These are phyloP conservation scores for Globisporangium irregulare DNA, from an alignment of 352 stramenopile genomes.

Conservation along the genomic window DNA sequence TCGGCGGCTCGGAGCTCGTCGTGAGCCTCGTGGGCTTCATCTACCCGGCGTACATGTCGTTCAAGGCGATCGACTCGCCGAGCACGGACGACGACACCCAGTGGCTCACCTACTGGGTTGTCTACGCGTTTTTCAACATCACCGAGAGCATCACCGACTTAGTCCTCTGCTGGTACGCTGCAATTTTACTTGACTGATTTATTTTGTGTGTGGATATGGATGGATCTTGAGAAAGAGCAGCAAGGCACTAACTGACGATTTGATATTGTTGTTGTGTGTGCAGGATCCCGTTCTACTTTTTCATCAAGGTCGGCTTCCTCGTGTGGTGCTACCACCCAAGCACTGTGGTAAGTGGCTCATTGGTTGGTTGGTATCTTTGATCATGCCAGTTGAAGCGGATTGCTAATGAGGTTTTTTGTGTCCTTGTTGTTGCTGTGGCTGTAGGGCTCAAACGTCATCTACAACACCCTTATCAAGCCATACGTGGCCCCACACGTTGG, in stretches of 20 bases:
- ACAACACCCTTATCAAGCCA: slow-evolving; percentile 81
- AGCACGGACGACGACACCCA: slow-evolving; percentile 77
- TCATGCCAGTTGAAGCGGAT: slow-evolving; percentile 1
- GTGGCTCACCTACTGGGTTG: slow-evolving; percentile 92
- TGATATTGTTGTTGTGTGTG: not conserved
- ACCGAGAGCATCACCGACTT: slow-evolving; percentile 88
- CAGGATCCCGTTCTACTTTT: slow-evolving; percentile 86
- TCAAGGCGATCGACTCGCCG: slow-evolving; percentile 84
- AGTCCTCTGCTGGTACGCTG: slow-evolving; percentile 66
- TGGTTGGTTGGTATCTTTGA: no score
- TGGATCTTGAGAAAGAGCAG: not conserved
- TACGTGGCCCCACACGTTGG: slow-evolving; percentile 72
- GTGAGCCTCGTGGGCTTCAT: slow-evolving; percentile 85
- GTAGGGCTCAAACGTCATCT: slow-evolving; percentile 80
- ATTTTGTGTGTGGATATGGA: not conserved
- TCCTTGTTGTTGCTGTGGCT: slow-evolving; percentile 2
- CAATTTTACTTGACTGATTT: not conserved
- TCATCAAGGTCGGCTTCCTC: slow-evolving; percentile 85
- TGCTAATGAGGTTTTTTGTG: not conserved
- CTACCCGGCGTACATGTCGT: slow-evolving; percentile 87
- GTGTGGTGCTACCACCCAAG: slow-evolving; percentile 83
- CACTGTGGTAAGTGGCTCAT: slow-evolving; percentile 38
- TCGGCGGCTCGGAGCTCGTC: slow-evolving; percentile 73
- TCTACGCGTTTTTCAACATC: slow-evolving; percentile 97
- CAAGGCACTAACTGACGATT: not conserved